A percentile compares a stretch with the other conserved stretches of the same genome.
These are phyloP conservation scores for Trichoderma asperelloides DNA, from an alignment of 495 filamentous ascomycete genomes.

Conservation along the genomic window DNA sequence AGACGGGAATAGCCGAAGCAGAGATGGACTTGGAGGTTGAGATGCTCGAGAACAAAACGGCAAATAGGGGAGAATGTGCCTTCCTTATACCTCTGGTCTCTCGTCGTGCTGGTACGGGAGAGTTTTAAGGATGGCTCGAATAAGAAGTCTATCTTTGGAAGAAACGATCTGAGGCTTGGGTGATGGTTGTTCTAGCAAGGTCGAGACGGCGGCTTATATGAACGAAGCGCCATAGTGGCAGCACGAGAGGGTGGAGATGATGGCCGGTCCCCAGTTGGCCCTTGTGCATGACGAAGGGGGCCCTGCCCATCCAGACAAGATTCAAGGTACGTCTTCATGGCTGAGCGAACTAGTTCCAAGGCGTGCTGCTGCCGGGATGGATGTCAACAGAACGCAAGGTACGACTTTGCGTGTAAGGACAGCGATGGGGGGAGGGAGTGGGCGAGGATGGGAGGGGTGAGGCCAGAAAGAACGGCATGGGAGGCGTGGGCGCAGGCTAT, in stretches of 20 bases:
- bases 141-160: constrained; percentile 3
- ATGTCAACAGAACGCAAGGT: constrained; percentile 7
- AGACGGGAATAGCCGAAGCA: not conserved
- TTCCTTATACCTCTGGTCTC: not conserved
- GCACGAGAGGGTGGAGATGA: not conserved
- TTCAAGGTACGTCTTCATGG: not conserved
- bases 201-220: not conserved
- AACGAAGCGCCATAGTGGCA: constrained; percentile 2
- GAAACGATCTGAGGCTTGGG: not conserved
- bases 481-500: not conserved
- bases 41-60: not conserved
- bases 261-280: not conserved
- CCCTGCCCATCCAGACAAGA: not conserved
- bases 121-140: not conserved
- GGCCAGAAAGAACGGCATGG: not conserved
- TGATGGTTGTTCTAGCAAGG: not conserved
- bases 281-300: constrained; percentile 3
- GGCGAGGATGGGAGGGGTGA: not conserved
- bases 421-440: not conserved
- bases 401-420: not conserved
- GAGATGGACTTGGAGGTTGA: not conserved
- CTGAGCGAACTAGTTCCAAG: constrained; percentile 7
- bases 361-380: not conserved
- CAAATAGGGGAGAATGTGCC: not conserved
- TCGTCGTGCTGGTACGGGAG: not conserved